phyloP scores from a whole-genome alignment of 257 asterid genomes.

The Fraxinus pennsylvanica region DNA sequence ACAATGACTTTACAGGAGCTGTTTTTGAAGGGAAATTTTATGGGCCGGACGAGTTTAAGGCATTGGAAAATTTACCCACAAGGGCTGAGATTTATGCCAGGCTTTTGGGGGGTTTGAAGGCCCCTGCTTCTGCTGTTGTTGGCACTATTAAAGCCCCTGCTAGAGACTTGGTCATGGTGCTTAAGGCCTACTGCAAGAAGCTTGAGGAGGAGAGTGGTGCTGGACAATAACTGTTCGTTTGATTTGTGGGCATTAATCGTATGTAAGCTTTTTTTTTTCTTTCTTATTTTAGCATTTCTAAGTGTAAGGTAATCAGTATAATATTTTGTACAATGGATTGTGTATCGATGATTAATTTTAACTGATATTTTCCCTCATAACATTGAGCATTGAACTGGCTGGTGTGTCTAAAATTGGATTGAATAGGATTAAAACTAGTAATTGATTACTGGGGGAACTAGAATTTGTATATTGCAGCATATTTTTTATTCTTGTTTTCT shows the following conservation, averaged over 20 bases:
- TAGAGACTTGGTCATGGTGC: slow-evolving; percentile 71
- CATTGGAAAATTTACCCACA: slow-evolving; percentile 72
- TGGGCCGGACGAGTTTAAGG: slow-evolving; percentile 72
- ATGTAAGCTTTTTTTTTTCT: slow-evolving; percentile 19
- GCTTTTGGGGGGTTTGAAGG: slow-evolving; percentile 75
- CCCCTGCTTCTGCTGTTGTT: slow-evolving; percentile 91
- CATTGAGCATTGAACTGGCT: not conserved
- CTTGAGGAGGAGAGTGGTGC: slow-evolving; percentile 63
- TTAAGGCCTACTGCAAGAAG: slow-evolving; percentile 80
- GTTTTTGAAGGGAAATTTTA: slow-evolving; percentile 92
- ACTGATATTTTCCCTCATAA: slow-evolving; percentile 4
- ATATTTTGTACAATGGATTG: slow-evolving; percentile 28
- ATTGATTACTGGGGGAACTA: not conserved
- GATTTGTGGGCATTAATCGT: slow-evolving; percentile 6
- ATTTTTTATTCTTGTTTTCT: not conserved
- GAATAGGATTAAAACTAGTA: not conserved
- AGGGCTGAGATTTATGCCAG: slow-evolving; percentile 72
- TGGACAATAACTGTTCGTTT: slow-evolving; percentile 36
- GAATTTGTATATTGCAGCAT: not conserved
- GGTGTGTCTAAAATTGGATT: not conserved
- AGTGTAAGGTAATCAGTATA: slow-evolving; percentile 22
- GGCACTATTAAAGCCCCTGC: slow-evolving; percentile 92
- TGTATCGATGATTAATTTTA: not conserved
- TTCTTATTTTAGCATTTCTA: slow-evolving; percentile 10
- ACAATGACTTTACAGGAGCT: slow-evolving; percentile 80